Conservation (phyloP, 2,329 filamentous ascomycete genomes). For the Cladosporium sp. region DNA sequence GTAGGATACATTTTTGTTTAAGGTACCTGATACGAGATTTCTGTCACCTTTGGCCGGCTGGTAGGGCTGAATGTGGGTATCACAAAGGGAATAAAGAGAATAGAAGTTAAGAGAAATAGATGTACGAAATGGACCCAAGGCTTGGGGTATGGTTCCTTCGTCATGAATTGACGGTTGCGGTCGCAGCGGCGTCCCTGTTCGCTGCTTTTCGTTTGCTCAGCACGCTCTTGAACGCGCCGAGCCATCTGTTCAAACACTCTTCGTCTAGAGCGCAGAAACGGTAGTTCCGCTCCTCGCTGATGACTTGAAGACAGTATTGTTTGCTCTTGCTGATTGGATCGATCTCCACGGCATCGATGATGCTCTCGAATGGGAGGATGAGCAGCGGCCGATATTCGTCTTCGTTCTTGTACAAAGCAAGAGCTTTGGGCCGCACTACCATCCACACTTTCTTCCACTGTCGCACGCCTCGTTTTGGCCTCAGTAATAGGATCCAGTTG, state of each 20-base stretch:
- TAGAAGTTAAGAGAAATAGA: background rate
- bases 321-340: slow-evolving; percentile 84
- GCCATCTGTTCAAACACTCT: slow-evolving; percentile 74
- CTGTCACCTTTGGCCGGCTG: background rate
- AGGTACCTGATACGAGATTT: too few relatives aligned
- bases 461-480: slow-evolving; percentile 75
- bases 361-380: slow-evolving; percentile 70
- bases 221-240: slow-evolving; percentile 88
- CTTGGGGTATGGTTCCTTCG: too few relatives aligned
- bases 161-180: background rate
- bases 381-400: slow-evolving; percentile 82
- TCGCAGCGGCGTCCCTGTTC: slow-evolving; percentile 2
- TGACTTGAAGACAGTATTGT: slow-evolving; percentile 82
- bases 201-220: slow-evolving; percentile 55
- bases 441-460: slow-evolving; percentile 97
- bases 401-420: slow-evolving; percentile 91
- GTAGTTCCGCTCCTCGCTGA: slow-evolving; percentile 74
- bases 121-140: background rate
- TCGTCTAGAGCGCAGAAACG: slow-evolving; percentile 64
- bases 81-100: background rate
- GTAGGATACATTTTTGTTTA: background rate
- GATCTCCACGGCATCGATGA: slow-evolving; percentile 90
- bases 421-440: slow-evolving; percentile 76
- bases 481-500: slow-evolving; percentile 81
- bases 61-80: background rate